Evolutionary conservation across 2,329 filamentous ascomycete genomes (phyloP), one percentile per base, ranked within the genome.

Genomic region (Colletotrichum somersetense): DNA sequence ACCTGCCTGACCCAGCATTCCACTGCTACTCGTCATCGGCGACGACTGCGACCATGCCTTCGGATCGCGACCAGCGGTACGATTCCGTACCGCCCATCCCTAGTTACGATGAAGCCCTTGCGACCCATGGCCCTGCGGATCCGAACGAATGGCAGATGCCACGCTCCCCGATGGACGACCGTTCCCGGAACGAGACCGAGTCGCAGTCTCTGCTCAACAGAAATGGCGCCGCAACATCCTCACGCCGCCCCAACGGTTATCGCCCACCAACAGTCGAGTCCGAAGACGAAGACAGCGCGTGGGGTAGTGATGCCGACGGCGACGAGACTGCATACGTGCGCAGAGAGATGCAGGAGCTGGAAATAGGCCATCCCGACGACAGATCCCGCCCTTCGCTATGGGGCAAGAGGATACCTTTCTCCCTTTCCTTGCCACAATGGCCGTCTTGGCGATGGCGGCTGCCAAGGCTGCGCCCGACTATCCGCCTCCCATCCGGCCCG

Each of bases 291-390:
- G 87, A 86, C 71, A 86, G 86, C 75, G 78, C 85, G 35, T 84
- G 89, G 81, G 81, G 87, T 84, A 84, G 81, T 82, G 83, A 85
- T 38, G 83, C 81, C 30, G 84, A 84, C 50, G 79, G 80, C 64
- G 80, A 81, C 42, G 88, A 93, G 75, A 89, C 89, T 48, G 89
- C 89, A 42, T 89, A 91, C 74, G 87, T 96, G 77, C 91, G 93
- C 74, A 89, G 92, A 75, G 93, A 96, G 82, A 92, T 98, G 84
- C 90, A 97, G 79, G 93, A 98, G 87, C 91, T 97, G 88, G 94
- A 97, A 76, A 89, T 97, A 53, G 89, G 94, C 77, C 94, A 97
- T 76, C 89, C 90, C 38, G 78, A 83, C 30, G 80, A 83, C 61
- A 78, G 81, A 70, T 76, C 82, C 66, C 80, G 82, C 40, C 80